Evolutionary conservation across 139 green algal species (phyloP).

Genomic region (Micromonas pusilla): DNA sequence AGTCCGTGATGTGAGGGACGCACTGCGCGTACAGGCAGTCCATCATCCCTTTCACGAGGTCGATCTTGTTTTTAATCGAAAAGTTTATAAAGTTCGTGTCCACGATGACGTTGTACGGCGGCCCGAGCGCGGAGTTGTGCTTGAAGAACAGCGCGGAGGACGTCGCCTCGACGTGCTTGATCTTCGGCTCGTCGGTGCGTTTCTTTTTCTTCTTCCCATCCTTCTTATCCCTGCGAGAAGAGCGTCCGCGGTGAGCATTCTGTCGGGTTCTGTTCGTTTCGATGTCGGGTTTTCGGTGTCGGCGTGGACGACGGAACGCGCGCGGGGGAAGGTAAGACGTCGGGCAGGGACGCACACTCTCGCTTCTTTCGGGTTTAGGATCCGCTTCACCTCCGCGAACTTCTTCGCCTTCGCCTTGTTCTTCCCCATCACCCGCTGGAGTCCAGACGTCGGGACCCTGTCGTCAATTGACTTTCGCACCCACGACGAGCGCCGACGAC

Average conservation of each 20-base stretch:
- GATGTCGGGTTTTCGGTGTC: no score
- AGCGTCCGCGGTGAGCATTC: no score
- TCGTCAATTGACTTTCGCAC: no score
- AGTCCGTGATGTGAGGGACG: conserved; percentile 92
- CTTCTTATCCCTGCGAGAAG: conserved; percentile 44
- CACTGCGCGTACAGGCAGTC: conserved; percentile 99
- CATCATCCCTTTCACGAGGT: conserved; percentile 77
- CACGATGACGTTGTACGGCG: conserved; percentile 93
- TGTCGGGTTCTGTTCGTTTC: no score
- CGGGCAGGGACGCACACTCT: no score
- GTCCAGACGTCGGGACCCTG: no score
- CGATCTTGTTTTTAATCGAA: conserved; percentile 95
- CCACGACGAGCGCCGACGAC: no score
- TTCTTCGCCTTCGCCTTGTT: conserved; percentile 30
- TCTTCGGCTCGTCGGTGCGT: background rate
- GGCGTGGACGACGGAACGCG: no score
- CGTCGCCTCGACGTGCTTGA: conserved; percentile 5
- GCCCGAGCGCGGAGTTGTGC: conserved; percentile 95
- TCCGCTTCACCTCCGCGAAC: conserved; percentile 65
- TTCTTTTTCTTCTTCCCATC: conserved; percentile 45
- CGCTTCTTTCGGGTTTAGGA: conserved; percentile 83
- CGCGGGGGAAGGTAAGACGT: no score
- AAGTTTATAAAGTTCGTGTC: conserved; percentile 99
- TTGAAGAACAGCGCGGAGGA: conserved; percentile 92
- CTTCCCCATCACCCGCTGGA: conserved; percentile 34